Conservation (phyloP, 2,329 filamentous ascomycete genomes). For the Penicillium sclerotiorum region DNA sequence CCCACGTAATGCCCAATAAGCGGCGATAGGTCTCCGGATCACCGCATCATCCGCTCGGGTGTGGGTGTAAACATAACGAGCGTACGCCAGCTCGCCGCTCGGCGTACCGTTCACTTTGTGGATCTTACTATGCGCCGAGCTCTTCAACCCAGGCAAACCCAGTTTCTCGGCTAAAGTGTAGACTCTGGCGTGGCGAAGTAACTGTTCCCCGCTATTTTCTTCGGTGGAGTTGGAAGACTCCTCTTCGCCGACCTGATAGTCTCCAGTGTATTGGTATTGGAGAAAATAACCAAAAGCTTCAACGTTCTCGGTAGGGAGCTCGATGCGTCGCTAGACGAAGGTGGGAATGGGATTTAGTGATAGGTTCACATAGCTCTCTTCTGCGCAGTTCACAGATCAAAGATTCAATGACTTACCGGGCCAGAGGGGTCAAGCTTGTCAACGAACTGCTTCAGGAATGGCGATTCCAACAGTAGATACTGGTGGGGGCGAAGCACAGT, state of each 20-base stretch:
- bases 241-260: conserved; percentile 72
- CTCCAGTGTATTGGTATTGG: conserved; percentile 80
- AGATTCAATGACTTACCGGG: conserved; percentile 54
- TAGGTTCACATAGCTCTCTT: not conserved
- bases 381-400: not conserved
- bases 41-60: conserved; percentile 68
- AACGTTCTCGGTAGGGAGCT: conserved; percentile 68
- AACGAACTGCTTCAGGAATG: conserved; percentile 70
- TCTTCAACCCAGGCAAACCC: conserved; percentile 67
- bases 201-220: conserved; percentile 75
- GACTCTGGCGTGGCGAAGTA: conserved; percentile 84
- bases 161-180: conserved; percentile 88
- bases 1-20: conserved; percentile 81
- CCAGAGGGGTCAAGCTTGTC: conserved; percentile 63
- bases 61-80: conserved; percentile 84
- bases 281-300: conserved; percentile 78
- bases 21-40: conserved; percentile 81
- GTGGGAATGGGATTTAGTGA: not conserved
- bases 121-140: conserved; percentile 83
- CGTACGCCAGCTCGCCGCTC: conserved; percentile 88
- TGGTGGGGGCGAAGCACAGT: conserved; percentile 78
- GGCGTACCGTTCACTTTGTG: conserved; percentile 87
- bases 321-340: conserved; percentile 61
- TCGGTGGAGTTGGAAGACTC: conserved; percentile 68
- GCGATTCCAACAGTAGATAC: conserved; percentile 71